A percentile compares a stretch with the other conserved stretches of the same genome.
These are phyloP conservation scores for Curvularia lunata DNA, from an alignment of 2,329 filamentous ascomycete genomes.

Conservation along the genomic window DNA sequence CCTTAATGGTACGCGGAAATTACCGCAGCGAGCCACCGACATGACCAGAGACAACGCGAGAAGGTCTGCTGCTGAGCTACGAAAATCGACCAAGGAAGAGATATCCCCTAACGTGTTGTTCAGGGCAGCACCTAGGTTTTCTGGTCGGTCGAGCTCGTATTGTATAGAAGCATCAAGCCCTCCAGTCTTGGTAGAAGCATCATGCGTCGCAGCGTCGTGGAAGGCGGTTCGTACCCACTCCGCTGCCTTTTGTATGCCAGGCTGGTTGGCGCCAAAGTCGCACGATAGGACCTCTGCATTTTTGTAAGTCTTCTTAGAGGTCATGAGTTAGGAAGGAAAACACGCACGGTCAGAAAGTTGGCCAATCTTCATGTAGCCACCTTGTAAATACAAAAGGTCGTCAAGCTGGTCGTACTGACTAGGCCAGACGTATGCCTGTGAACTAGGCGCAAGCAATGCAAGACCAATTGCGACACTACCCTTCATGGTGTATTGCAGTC, in stretches of 20 bases:
- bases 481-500: neutral
- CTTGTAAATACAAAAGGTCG: constrained; percentile 13
- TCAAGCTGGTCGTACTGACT: constrained; percentile 15
- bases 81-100: constrained; percentile 31
- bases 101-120: constrained; percentile 44
- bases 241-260: constrained; percentile 33
- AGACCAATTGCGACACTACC: neutral
- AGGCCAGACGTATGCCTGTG: constrained; percentile 19
- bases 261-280: constrained; percentile 20
- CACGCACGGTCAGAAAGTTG: constrained; percentile 13
- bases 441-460: constrained; percentile 11
- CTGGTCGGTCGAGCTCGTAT: constrained; percentile 38
- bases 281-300: constrained; percentile 23
- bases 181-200: constrained; percentile 37
- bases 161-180: constrained; percentile 47
- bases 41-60: constrained; percentile 41
- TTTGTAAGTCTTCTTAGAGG: neutral
- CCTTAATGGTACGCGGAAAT: constrained; percentile 38
- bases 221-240: constrained; percentile 45
- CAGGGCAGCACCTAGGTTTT: constrained; percentile 42
- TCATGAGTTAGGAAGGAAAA: neutral
- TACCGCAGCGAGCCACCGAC: constrained; percentile 39
- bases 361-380: constrained; percentile 8
- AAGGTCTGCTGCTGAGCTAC: constrained; percentile 38
- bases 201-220: constrained; percentile 44